A percentile compares a stretch with the other conserved stretches of the same genome.
Evolutionary conservation across 1,284 basidiomycete species (phyloP).

Genomic region (Tylopilus sp.): DNA sequence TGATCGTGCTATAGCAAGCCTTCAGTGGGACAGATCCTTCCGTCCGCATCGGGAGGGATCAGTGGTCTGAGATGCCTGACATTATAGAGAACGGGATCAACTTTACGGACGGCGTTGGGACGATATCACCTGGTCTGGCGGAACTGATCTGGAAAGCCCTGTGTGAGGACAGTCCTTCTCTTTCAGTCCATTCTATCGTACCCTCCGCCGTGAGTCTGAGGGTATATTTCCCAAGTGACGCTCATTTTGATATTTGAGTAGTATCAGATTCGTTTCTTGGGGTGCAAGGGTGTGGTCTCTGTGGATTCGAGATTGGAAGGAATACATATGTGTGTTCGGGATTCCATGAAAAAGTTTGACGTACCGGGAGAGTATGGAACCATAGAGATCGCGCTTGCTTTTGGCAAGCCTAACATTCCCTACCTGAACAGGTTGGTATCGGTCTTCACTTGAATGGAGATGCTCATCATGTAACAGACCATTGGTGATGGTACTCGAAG

Average conservation of each 20-base stretch:
- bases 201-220: constrained; percentile 57
- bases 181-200: constrained; percentile 32
- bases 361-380: constrained; percentile 46
- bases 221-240: too few relatives aligned
- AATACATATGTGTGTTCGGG: constrained; percentile 61
- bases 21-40: constrained; percentile 79
- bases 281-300: constrained; percentile 72
- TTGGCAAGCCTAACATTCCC: constrained; percentile 55
- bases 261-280: constrained; percentile 76
- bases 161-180: constrained; percentile 43
- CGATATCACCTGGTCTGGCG: constrained; percentile 61
- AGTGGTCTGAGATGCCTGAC: constrained; percentile 64
- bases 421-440: constrained; percentile 60
- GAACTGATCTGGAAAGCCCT: constrained; percentile 57
- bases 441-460: neutral
- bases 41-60: constrained; percentile 49
- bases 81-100: constrained; percentile 45
- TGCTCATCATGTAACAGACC: constrained; percentile 41
- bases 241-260: constrained; percentile 26
- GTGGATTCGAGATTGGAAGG: constrained; percentile 54
- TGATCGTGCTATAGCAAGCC: constrained; percentile 50
- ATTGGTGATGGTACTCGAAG: constrained; percentile 70
- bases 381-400: constrained; percentile 69
- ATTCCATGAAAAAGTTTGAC: constrained; percentile 75
- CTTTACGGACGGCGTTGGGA: constrained; percentile 78